These are phyloP conservation scores for Crucihimalaya himalaica DNA, from an alignment of 345 rosid species.

Conservation along the genomic window DNA sequence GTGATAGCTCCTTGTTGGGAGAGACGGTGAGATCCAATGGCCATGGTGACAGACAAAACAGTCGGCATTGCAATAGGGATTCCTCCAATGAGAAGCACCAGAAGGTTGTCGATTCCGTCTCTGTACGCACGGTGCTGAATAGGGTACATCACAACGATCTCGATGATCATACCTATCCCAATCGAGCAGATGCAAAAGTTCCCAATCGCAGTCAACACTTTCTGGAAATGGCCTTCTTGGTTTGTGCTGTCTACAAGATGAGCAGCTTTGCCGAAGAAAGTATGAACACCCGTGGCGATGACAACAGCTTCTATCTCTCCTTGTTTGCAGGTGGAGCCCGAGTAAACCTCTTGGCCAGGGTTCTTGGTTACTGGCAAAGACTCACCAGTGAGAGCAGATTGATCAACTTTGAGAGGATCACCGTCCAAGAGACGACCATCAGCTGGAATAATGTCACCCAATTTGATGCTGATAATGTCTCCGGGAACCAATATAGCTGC, in stretches of 20 bases:
- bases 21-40: slow-evolving; percentile 82
- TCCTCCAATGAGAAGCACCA: slow-evolving; percentile 88
- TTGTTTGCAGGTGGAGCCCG: slow-evolving; percentile 88
- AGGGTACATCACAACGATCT: slow-evolving; percentile 75
- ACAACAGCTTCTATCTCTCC: slow-evolving; percentile 90
- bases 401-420: slow-evolving; percentile 79
- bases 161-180: slow-evolving; percentile 62
- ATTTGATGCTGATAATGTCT: slow-evolving; percentile 72
- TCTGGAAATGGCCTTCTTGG: slow-evolving; percentile 81
- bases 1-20: slow-evolving; percentile 87
- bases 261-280: slow-evolving; percentile 91
- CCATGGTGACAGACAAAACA: slow-evolving; percentile 85
- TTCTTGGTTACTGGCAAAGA: slow-evolving; percentile 74
- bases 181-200: slow-evolving; percentile 87
- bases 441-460: slow-evolving; percentile 84
- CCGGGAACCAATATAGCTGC: slow-evolving; percentile 79
- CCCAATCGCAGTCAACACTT: slow-evolving; percentile 83
- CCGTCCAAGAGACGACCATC: slow-evolving; percentile 88
- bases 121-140: slow-evolving; percentile 71
- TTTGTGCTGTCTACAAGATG: slow-evolving; percentile 83
- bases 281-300: slow-evolving; percentile 81
- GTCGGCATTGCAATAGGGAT: slow-evolving; percentile 94
- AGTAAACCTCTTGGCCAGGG: slow-evolving; percentile 74
- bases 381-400: slow-evolving; percentile 82
- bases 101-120: slow-evolving; percentile 73